Conservation (phyloP, 108 stramenopile species). For the Cylindrotheca fusiformis region DNA sequence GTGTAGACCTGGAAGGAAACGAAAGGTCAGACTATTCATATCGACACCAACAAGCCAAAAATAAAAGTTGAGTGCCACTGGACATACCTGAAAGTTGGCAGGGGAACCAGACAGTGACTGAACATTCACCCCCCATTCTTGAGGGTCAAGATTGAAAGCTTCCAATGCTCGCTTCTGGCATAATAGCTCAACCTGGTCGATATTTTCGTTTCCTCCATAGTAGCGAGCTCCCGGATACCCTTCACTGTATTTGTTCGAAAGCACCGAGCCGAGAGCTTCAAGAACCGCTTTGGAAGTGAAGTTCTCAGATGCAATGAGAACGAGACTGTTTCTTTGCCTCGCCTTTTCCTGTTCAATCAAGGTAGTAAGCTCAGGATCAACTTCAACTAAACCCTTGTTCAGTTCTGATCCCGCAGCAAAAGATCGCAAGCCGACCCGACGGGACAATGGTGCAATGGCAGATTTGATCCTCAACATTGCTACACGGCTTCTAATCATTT, state of each 20-base stretch:
- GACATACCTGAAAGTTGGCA: slow-evolving; percentile 93
- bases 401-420: slow-evolving; percentile 54
- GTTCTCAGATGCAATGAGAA: slow-evolving; percentile 95
- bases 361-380: slow-evolving; percentile 88
- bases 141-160: slow-evolving; percentile 90
- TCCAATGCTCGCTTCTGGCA: slow-evolving; percentile 97
- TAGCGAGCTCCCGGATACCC: slow-evolving; percentile 95
- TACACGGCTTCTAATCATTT: neutral
- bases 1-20: slow-evolving; percentile 88
- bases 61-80: neutral
- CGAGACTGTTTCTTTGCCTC: slow-evolving; percentile 87
- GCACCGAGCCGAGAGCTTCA: slow-evolving; percentile 95
- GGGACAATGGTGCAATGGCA: slow-evolving; percentile 31
- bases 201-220: slow-evolving; percentile 97
- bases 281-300: slow-evolving; percentile 95
- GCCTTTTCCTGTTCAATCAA: slow-evolving; percentile 96
- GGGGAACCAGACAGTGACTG: slow-evolving; percentile 97
- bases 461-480: slow-evolving; percentile 4
- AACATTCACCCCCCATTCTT: slow-evolving; percentile 93
- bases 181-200: slow-evolving; percentile 95
- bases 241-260: slow-evolving; percentile 97
- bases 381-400: slow-evolving; percentile 82
- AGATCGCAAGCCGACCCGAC: slow-evolving; percentile 26
- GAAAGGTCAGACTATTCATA: neutral
- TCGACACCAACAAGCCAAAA: neutral